Evolutionary conservation across 2,329 filamentous ascomycete genomes (phyloP), one percentile per base, ranked within the genome.

Genomic region (Phyllosticta capitalensis): DNA sequence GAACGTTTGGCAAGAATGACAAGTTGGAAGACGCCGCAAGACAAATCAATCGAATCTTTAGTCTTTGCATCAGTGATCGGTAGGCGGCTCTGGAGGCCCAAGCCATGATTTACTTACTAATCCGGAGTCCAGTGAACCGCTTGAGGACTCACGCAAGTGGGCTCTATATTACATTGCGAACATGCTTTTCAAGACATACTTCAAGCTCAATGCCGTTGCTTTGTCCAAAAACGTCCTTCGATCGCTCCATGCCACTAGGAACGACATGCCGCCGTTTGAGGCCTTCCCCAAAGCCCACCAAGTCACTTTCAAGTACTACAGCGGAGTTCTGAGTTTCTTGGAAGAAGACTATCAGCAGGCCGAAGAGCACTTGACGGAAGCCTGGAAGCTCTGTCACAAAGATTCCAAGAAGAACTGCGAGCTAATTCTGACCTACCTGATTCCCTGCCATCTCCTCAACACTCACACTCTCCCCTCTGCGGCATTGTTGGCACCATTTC

Each of bases 151-250:
- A 9, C 85, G 94, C 58, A 99, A 97, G 82, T 99, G 94, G 94
- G 95, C 90, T 6, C 89, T 96, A 54, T 99, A 99, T 77, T 92
- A 91, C 72, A 87, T 92, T 64, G 90, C 92, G 68, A 97, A 96
- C 70, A 81, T 99, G 7, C 80, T 96, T 14, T 99, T 99, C 83
- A 97, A 97, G 75, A 97, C 92, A 1, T 96, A 97, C 73, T 99
- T 99, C 79, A 95, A 90, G 77, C 79, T 97, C 63, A 96, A 95
- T 75, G 89, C 88, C 33, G 87, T 95, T 60, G 86, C 85, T n/a
- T 79, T 97, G 20, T 95, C 87, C 19, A 91, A 94, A 71, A 96
- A 94, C 65, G 87, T 97, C 55, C 79, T 99, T 53, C 89, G 87
- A 65, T 91, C 90, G 0, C 80, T 99, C 54, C 81, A 86, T 53